phyloP scores from a whole-genome alignment of 23 red algal genomes.

The Cyanidium caldarium region DNA sequence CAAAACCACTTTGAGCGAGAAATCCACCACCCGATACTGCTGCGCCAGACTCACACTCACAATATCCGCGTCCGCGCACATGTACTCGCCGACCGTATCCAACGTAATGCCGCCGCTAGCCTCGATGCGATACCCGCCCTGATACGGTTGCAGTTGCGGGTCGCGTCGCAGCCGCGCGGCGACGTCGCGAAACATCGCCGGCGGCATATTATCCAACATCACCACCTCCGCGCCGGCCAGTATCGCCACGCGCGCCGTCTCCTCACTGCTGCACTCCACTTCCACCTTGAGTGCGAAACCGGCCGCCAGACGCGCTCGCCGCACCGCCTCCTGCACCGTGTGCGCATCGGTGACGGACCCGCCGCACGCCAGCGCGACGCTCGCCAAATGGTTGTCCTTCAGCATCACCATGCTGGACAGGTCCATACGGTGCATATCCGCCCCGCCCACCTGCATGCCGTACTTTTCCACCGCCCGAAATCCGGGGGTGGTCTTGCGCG shows the following conservation, averaged over 20 bases:
- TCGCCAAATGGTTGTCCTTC: slow-evolving; percentile 85
- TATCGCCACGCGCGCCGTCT: slow-evolving; percentile 25
- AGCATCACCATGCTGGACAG: slow-evolving; percentile 86
- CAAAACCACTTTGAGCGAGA: slow-evolving; percentile 52
- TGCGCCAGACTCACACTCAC: slow-evolving; percentile 63
- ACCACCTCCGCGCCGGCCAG: slow-evolving; percentile 73
- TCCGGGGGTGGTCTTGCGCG: slow-evolving; percentile 83
- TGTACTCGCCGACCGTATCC: slow-evolving; percentile 16
- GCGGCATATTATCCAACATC: slow-evolving; percentile 81
- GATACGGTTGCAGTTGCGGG: not conserved
- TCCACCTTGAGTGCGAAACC: slow-evolving; percentile 82
- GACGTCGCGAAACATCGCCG: slow-evolving; percentile 4
- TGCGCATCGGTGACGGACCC: not conserved
- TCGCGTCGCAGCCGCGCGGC: slow-evolving; percentile 22
- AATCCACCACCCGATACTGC: slow-evolving; percentile 31
- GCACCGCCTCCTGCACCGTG: slow-evolving; percentile 30
- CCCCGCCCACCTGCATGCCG: slow-evolving; percentile 54
- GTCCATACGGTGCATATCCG: slow-evolving; percentile 82
- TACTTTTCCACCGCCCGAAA: slow-evolving; percentile 93
- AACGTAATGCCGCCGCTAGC: slow-evolving; percentile 49
- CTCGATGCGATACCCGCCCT: slow-evolving; percentile 35
- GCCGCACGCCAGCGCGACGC: slow-evolving; percentile 1
- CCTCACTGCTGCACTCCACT: slow-evolving; percentile 45
- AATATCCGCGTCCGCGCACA: slow-evolving; percentile 45
- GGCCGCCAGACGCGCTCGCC: slow-evolving; percentile 13